Conservation (phyloP, 108 stramenopile genomes). For the Pseudonitzschia pungens region DNA sequence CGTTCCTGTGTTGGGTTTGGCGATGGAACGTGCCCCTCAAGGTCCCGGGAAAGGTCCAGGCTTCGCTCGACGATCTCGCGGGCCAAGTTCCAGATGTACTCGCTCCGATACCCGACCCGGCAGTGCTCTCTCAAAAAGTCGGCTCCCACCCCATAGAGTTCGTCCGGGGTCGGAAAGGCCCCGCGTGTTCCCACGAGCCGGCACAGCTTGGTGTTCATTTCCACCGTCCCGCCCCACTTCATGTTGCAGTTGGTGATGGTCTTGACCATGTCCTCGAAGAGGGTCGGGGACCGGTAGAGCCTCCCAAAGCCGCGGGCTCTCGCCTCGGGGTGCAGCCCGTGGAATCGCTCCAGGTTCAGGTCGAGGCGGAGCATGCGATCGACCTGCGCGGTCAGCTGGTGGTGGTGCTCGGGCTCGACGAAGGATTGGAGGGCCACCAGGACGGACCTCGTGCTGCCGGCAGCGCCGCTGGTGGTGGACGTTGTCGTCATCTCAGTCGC, state of each 20-base stretch:
- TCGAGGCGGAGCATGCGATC: constrained; percentile 6
- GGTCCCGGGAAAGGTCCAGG: neutral
- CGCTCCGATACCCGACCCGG: neutral
- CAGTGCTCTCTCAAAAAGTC: constrained; percentile 7
- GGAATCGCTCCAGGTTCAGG: neutral
- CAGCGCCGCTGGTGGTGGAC: too few relatives aligned
- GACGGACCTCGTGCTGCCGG: neutral
- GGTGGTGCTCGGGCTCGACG: neutral
- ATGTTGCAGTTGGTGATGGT: constrained; percentile 14
- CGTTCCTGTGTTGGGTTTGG: neutral
- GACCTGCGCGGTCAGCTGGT: neutral
- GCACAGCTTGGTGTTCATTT: constrained; percentile 9
- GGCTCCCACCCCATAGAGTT: neutral
- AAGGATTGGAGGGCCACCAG: neutral
- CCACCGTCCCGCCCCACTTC: constrained; percentile 12
- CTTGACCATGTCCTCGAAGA: constrained; percentile 17
- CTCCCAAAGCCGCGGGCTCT: neutral
- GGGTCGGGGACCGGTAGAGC: constrained; percentile 11
- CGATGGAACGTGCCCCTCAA: neutral
- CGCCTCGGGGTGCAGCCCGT: constrained; percentile 2
- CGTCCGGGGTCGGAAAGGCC: constrained; percentile 6
- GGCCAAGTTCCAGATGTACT: constrained; percentile 4
- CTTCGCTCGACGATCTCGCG: neutral
- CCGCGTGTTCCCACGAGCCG: neutral
- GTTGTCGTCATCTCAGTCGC: neutral